Conservation (phyloP, 768 basidiomycete genomes). For the Scleroderma citrinum region DNA sequence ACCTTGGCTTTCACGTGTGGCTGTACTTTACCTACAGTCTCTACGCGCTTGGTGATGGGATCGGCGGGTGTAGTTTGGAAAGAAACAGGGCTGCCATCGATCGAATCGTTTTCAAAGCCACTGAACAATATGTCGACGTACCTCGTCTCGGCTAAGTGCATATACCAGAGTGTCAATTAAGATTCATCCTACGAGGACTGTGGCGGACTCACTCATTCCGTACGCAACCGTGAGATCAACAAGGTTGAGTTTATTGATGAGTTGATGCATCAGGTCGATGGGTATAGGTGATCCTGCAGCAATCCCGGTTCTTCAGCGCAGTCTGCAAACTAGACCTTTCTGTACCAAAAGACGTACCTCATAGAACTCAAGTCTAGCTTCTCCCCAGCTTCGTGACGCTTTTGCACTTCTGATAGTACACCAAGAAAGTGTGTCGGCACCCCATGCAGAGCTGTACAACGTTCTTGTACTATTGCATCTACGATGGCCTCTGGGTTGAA, state of each 20-base stretch:
- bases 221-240: constrained; percentile 71
- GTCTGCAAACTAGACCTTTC: neutral
- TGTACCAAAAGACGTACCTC: constrained; percentile 37
- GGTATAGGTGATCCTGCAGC: constrained; percentile 78
- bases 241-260: constrained; percentile 64
- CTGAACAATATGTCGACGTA: constrained; percentile 10
- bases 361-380: constrained; percentile 44
- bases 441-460: constrained; percentile 75
- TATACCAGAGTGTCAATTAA: neutral
- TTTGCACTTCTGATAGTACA: constrained; percentile 61
- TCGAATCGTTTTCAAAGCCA: neutral
- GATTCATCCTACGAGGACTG: too few relatives aligned
- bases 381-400: constrained; percentile 41
- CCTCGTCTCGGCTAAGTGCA: constrained; percentile 65
- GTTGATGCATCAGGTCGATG: constrained; percentile 69
- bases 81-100: constrained; percentile 60
- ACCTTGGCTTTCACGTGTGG: constrained; percentile 78
- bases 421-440: constrained; percentile 85
- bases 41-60: constrained; percentile 66
- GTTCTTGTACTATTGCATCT: constrained; percentile 60
- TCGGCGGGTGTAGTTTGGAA: constrained; percentile 74
- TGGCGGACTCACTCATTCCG: constrained; percentile 69
- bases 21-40: constrained; percentile 72
- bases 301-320: constrained; percentile 60
- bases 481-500: constrained; percentile 64